These are phyloP conservation scores for Clarireedia monteithiana DNA, from an alignment of 2,329 filamentous ascomycete species.

Conservation along the genomic window DNA sequence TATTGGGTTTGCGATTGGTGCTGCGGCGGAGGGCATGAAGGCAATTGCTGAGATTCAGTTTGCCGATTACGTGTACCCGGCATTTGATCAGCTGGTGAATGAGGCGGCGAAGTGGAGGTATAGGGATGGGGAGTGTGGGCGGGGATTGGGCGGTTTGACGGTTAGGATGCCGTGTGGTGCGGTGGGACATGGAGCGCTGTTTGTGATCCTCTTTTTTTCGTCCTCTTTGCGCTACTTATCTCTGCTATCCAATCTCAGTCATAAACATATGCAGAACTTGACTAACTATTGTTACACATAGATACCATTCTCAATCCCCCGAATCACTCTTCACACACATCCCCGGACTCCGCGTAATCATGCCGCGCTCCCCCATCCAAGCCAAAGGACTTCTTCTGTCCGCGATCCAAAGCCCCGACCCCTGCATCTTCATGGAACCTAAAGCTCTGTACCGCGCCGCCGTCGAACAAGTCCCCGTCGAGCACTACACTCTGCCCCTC, in stretches of 20 bases:
- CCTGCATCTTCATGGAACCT: slow-evolving; percentile 69
- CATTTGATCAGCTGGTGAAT: slow-evolving; percentile 72
- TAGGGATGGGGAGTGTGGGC: slow-evolving; percentile 50
- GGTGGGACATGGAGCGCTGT: slow-evolving; percentile 65
- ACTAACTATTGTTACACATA: slow-evolving; percentile 19
- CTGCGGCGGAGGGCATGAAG: slow-evolving; percentile 83
- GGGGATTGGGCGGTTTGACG: slow-evolving; percentile 55
- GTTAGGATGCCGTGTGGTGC: slow-evolving; percentile 65
- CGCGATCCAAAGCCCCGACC: slow-evolving; percentile 56
- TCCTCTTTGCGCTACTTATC: background rate
- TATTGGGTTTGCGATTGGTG: slow-evolving; percentile 85
- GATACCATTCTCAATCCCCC: slow-evolving; percentile 65
- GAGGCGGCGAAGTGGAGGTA: slow-evolving; percentile 68
- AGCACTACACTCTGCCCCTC: slow-evolving; percentile 57
- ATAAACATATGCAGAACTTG: slow-evolving; percentile 12
- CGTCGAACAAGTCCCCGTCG: slow-evolving; percentile 65
- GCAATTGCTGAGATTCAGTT: slow-evolving; percentile 86
- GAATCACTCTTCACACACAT: slow-evolving; percentile 65
- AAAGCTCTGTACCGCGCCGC: slow-evolving; percentile 67
- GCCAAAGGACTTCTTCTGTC: slow-evolving; percentile 63
- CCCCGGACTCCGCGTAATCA: slow-evolving; percentile 60
- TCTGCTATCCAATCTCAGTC: background rate
- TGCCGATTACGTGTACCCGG: slow-evolving; percentile 70
- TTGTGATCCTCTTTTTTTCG: slow-evolving; percentile 20
- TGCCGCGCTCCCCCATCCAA: slow-evolving; percentile 62